These are phyloP conservation scores for Aspergillus nidulans DNA, from an alignment of 495 filamentous ascomycete genomes.

Conservation along the genomic window DNA sequence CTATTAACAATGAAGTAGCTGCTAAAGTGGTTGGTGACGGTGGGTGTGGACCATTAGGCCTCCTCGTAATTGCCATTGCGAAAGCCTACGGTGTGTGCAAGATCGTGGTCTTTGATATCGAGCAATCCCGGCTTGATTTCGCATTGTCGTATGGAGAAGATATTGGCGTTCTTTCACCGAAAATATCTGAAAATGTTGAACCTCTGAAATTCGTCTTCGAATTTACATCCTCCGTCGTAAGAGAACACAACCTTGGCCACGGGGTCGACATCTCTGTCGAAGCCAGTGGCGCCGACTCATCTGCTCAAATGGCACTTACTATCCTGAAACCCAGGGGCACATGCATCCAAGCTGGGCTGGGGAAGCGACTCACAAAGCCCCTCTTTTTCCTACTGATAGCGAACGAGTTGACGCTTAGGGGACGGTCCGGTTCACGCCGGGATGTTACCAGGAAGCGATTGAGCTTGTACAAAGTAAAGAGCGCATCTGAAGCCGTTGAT, in stretches of 20 bases:
- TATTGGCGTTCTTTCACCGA: neutral
- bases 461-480: neutral
- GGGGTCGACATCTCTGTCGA: neutral
- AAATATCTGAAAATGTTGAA: neutral
- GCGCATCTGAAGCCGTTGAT: constrained; percentile 1
- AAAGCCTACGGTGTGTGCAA: neutral
- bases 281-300: neutral
- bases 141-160: neutral
- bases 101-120: neutral
- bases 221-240: neutral
- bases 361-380: neutral
- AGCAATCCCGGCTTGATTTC: neutral
- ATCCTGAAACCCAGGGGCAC: neutral
- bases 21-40: neutral
- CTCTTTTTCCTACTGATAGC: neutral
- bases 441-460: neutral
- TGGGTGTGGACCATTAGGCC: neutral
- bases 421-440: neutral
- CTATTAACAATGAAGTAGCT: no score
- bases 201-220: neutral
- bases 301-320: neutral
- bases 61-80: neutral
- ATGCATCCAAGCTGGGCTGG: neutral
- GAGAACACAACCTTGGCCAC: neutral
- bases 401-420: neutral